Base-by-base conservation (phyloP, 108 stramenopile species). In the Aurantiochytrium sp. region DNA sequence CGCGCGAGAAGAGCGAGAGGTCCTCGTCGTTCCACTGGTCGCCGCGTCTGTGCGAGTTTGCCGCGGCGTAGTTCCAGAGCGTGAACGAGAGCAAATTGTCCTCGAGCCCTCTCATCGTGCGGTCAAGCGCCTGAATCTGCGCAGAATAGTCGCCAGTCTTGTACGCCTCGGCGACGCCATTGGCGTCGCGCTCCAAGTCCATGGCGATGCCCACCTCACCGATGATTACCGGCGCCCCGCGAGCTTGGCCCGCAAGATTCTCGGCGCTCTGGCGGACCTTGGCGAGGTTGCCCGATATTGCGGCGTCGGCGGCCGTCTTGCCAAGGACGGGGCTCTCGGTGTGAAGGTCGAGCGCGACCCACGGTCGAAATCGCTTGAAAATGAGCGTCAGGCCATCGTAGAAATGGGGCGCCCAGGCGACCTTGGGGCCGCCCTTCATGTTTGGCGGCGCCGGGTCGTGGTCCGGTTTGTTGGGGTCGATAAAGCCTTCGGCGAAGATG, bases 381-480 rank as follows among this genome's bases (percentile, higher is more conserved):
- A 89, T 54, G 50, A 89, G 69, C 30, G 86, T 87, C 10, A 87
- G 36, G 10, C 68, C 89, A 52, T 89, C 89, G 73, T 89, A 89
- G 32, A 42, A 89, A 89, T 89, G 89, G 22, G 89, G 89, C 37
- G 89, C 89, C 89, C 89, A 89, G 6, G 55, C 89, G 34, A 86
- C 21, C 24, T 45, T n/a, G 10, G 69, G 17, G 45, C 69, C 86
- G 37, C 41, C 89, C 12, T 21, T 4, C 22, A 89, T 37, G 87
- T 85, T 37, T 5, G 55, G 4, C 24, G 89, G 89, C 36, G 86
- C 86, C 8, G 39, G 42, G 87, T 69, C 87, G 55, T 86, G 59
- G 42, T 68, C 52, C 4, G 89, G 89, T 30, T 55, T 27, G 85
- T 52, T 89, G 21, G 89, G 86, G 54, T 89, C 89, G 27, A 89